phyloP scores from a whole-genome alignment of 2,329 filamentous ascomycete genomes.

The Scolecobasidium constrictum region DNA sequence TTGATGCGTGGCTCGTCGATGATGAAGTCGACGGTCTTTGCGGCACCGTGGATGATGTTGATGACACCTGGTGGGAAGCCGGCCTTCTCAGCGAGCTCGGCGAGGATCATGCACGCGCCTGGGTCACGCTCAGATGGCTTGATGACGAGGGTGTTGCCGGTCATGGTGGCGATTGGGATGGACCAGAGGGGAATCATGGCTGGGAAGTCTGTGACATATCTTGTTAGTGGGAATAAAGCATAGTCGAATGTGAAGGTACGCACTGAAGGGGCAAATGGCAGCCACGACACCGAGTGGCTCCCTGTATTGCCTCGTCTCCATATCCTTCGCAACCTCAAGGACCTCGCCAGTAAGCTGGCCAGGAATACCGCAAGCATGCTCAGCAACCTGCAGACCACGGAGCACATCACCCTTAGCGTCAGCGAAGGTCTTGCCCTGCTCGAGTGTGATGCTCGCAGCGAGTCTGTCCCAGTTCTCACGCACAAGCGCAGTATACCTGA shows the following conservation, averaged over 20 bases:
- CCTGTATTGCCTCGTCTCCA: constrained; percentile 75
- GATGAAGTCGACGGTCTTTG: constrained; percentile 76
- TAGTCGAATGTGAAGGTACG: constrained; percentile 22
- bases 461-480: constrained; percentile 77
- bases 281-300: constrained; percentile 74
- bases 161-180: constrained; percentile 74
- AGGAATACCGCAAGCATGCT: constrained; percentile 70
- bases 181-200: constrained; percentile 92
- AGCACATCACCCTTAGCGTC: constrained; percentile 76
- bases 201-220: constrained; percentile 57
- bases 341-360: constrained; percentile 76
- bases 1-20: constrained; percentile 77
- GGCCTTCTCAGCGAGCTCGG: constrained; percentile 67
- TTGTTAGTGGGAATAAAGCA: constrained; percentile 16
- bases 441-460: constrained; percentile 73
- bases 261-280: constrained; percentile 80
- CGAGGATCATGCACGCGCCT: constrained; percentile 75
- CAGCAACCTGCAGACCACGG: constrained; percentile 72
- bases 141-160: constrained; percentile 72
- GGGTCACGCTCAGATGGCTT: constrained; percentile 83
- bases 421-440: constrained; percentile 81
- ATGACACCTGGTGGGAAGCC: constrained; percentile 74
- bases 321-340: constrained; percentile 77
- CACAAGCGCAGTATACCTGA: constrained; percentile 71
- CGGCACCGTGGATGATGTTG: constrained; percentile 72